Conservation (phyloP, 1,139 yeast genomes). For the Yamadazyma triangularis region DNA sequence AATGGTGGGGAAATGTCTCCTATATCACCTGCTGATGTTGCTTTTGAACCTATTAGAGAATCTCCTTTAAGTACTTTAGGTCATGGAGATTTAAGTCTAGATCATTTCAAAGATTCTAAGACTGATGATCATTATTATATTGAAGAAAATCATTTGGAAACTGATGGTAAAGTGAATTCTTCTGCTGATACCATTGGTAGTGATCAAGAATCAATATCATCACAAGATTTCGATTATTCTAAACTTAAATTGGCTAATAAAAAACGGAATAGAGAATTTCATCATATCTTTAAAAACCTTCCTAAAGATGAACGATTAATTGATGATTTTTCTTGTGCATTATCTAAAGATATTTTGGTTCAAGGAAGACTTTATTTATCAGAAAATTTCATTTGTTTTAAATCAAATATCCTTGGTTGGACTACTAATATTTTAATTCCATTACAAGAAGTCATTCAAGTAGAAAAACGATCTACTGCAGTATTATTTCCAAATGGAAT, state of each 20-base stretch:
- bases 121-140: constrained; percentile 3
- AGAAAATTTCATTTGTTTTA: constrained; percentile 58
- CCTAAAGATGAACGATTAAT: constrained; percentile 51
- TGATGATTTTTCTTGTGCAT: constrained; percentile 69
- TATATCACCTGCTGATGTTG: constrained; percentile 25
- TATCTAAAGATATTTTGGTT: constrained; percentile 62
- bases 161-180: background rate
- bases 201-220: constrained; percentile 6
- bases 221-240: constrained; percentile 15
- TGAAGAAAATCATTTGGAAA: background rate
- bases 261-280: constrained; percentile 61
- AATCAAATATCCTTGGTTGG: constrained; percentile 72
- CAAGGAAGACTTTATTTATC: constrained; percentile 70
- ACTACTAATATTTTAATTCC: constrained; percentile 66
- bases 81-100: constrained; percentile 63
- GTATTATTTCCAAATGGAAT: constrained; percentile 74
- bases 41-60: constrained; percentile 56
- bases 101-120: constrained; percentile 37
- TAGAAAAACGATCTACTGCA: constrained; percentile 70
- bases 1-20: no score
- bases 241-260: constrained; percentile 26
- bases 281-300: constrained; percentile 52
- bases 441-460: constrained; percentile 62
- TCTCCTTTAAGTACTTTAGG: constrained; percentile 65
- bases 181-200: constrained; percentile 1